phyloP scores from a whole-genome alignment of 805 yeast species.

The Kazachstania martiniae region DNA sequence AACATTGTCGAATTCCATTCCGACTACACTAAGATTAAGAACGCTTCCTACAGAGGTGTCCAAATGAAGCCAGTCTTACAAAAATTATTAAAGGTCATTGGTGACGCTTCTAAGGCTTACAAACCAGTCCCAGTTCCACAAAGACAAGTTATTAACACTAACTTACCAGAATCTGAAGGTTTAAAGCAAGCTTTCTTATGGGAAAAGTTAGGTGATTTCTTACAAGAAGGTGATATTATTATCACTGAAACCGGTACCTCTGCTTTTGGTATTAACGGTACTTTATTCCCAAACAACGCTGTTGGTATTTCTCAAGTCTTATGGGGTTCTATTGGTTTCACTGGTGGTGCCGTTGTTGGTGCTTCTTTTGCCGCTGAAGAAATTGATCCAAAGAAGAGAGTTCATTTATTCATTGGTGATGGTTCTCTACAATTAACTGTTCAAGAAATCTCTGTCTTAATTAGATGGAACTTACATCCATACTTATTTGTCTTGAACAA shows the following conservation, averaged over 20 bases:
- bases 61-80: constrained; percentile 53
- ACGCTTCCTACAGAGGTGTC: constrained; percentile 61
- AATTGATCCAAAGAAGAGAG: constrained; percentile 49
- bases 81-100: constrained; percentile 31
- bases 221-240: constrained; percentile 54
- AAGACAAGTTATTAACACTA: constrained; percentile 36
- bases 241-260: constrained; percentile 70
- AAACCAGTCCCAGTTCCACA: constrained; percentile 46
- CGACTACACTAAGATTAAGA: constrained; percentile 58
- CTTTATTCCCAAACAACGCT: constrained; percentile 51
- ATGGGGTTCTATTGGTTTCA: constrained; percentile 68
- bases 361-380: constrained; percentile 62
- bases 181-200: constrained; percentile 60
- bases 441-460: constrained; percentile 61
- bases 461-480: constrained; percentile 56
- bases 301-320: constrained; percentile 63
- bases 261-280: constrained; percentile 58
- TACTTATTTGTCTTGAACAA: constrained; percentile 61
- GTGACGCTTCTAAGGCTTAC: constrained; percentile 33
- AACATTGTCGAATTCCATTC: constrained; percentile 74
- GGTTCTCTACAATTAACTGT: constrained; percentile 69
- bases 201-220: constrained; percentile 53
- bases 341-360: constrained; percentile 59
- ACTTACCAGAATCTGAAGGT: constrained; percentile 35
- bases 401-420: constrained; percentile 60